These are phyloP conservation scores for Elongisporangium prolatum DNA, from an alignment of 352 stramenopile species.

Conservation along the genomic window DNA sequence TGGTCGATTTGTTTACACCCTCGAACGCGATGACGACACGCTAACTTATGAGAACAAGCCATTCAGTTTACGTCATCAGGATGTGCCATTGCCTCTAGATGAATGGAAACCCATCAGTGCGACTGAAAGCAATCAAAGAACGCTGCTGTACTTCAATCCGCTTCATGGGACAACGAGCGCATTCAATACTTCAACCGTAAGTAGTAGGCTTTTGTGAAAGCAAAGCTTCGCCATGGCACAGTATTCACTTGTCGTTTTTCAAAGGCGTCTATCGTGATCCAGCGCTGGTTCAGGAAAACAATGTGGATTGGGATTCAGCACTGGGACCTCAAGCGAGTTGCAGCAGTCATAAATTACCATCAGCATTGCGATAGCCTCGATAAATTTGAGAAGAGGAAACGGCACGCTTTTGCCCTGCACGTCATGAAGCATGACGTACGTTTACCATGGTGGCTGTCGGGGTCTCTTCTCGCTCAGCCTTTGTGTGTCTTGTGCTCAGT, in stretches of 20 bases:
- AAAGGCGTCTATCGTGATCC: slow-evolving; percentile 28
- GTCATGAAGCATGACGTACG: slow-evolving; percentile 46
- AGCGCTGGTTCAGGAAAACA: slow-evolving; percentile 45
- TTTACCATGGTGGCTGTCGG: not conserved
- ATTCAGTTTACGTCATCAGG: slow-evolving; percentile 33
- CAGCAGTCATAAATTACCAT: slow-evolving; percentile 36
- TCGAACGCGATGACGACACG: slow-evolving; percentile 5
- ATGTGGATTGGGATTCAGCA: slow-evolving; percentile 48
- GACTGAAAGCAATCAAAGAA: not conserved
- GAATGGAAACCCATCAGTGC: slow-evolving; percentile 24
- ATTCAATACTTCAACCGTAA: slow-evolving; percentile 16
- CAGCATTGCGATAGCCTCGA: slow-evolving; percentile 9
- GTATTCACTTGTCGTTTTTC: not conserved
- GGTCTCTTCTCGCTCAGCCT: not conserved
- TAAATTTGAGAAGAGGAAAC: slow-evolving; percentile 29
- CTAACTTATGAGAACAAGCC: slow-evolving; percentile 27
- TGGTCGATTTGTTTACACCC: slow-evolving; percentile 31
- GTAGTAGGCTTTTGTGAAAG: slow-evolving; percentile 1
- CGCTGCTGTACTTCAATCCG: slow-evolving; percentile 36
- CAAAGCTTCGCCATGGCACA: not conserved
- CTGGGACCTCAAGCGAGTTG: slow-evolving; percentile 35
- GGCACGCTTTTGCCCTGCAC: slow-evolving; percentile 41
- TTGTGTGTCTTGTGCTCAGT: slow-evolving; percentile 18
- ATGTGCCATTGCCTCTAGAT: slow-evolving; percentile 40
- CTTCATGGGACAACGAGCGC: slow-evolving; percentile 30